Evolutionary conservation across 805 yeast genomes (phyloP).

Genomic region (Saccharomycopsis javanensis): DNA sequence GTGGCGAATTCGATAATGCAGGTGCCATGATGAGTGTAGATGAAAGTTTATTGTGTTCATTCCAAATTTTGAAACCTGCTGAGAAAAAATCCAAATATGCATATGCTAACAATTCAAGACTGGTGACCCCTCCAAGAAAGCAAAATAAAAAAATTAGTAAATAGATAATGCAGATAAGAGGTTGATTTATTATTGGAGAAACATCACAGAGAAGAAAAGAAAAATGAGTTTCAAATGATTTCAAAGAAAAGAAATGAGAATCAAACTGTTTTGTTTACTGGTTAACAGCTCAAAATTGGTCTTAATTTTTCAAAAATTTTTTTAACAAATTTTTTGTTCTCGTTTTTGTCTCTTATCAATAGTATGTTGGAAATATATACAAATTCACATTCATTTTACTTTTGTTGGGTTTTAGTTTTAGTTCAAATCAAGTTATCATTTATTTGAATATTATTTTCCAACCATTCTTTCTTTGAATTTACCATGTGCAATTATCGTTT

Average conservation of each 20-base stretch:
- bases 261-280: too few species aligned
- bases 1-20: conserved; percentile 98
- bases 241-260: too few species aligned
- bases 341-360: not conserved
- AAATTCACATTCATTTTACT: not conserved
- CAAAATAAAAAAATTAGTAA: conserved; percentile 39
- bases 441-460: too few species aligned
- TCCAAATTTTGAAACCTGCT: conserved; percentile 95
- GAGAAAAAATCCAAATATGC: conserved; percentile 80
- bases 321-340: not conserved
- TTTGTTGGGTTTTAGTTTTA: not conserved
- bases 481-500: too few species aligned
- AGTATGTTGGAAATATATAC: not conserved
- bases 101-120: conserved; percentile 35
- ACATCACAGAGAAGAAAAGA: not conserved
- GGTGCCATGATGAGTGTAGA: conserved; percentile 99
- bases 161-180: conserved; percentile 21
- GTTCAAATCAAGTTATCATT: not conserved
- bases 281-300: too few species aligned
- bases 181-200: not conserved
- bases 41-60: conserved; percentile 90
- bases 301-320: too few species aligned
- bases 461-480: too few species aligned
- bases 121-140: conserved; percentile 52
- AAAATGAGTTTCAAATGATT: too few species aligned